Base-by-base conservation (phyloP, 345 rosid species). In the Isatis tinctoria region DNA sequence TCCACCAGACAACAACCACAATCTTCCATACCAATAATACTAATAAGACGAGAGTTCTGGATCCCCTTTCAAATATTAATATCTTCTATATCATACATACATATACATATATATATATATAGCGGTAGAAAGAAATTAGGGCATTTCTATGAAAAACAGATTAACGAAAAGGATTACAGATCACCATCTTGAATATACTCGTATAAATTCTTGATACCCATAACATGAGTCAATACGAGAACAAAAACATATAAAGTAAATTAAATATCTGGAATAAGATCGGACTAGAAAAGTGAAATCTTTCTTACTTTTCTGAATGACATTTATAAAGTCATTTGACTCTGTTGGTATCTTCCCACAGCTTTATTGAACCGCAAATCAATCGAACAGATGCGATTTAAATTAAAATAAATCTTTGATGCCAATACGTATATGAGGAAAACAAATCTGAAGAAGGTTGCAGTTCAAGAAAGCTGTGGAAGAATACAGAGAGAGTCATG, bases 401-500 rank as follows among this genome's bases (percentile, higher is more conserved):
- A 28, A 20, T 65, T n/a, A 20, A 52, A 20, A 10, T 43, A 22
- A 24, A 6, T 5, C 4, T n/a, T n/a, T n/a, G n/a, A n/a, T n/a
- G n/a, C n/a, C n/a, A 1, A 36, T 3, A 60, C 1, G 44, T 14
- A 20, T 14, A 53, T 10, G 6, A 47, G 20, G n/a, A 10, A 14
- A 61, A 14, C 3, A 5, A 54, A 67, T 53, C 62, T 37, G n/a
- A 36, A 43, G 47, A 32, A 40, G 27, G 37, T 40, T 47, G 97
- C 98, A 87, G 98, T 93, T 93, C 97, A 93, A 93, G 98, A 93
- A 93, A 93, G 98, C 98, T 93, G 98, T 93, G 97, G 98, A 93
- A 90, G 84, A 87, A 87, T 86, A 90, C 88, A 82, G 79, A 87
- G 83, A 93, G 89, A 51, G 78, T 69, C 98, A 90, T 76, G 75